Percentiles rank a stretch among this genome's conserved stretches.
Conservation (phyloP, 805 yeast species). For the Starmerella etchellsii region DNA sequence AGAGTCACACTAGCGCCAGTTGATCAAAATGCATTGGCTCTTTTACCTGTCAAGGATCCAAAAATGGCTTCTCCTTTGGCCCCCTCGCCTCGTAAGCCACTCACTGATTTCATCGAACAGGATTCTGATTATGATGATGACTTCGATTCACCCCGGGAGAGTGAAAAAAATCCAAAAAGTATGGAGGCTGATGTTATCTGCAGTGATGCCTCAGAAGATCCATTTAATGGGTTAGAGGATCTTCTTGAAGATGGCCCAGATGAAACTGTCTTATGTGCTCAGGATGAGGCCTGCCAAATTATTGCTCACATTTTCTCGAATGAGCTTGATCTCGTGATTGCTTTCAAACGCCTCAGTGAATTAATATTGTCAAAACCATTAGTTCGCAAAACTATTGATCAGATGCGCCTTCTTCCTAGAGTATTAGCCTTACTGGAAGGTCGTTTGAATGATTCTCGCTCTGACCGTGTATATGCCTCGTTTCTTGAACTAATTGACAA, state of each 20-base stretch:
- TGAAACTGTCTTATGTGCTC: slow-evolving; percentile 16
- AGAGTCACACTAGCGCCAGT: background rate
- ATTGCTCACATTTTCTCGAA: slow-evolving; percentile 1
- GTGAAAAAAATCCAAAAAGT: too few relatives aligned
- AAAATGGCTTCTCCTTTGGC: too few relatives aligned
- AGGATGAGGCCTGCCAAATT: slow-evolving; percentile 18
- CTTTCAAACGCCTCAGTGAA: slow-evolving; percentile 17
- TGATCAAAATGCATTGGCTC: background rate
- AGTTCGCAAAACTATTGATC: slow-evolving; percentile 11
- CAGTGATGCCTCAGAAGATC: too few relatives aligned
- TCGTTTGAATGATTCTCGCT: background rate
- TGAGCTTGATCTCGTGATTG: slow-evolving; percentile 8
- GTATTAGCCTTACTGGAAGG: slow-evolving; percentile 3
- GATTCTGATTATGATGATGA: too few relatives aligned
- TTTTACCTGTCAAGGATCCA: too few relatives aligned
- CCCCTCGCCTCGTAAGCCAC: slow-evolving; percentile 29
- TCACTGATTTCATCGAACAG: slow-evolving; percentile 33
- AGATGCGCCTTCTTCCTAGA: slow-evolving; percentile 11
- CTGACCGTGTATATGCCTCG: background rate
- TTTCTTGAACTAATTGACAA: slow-evolving; percentile 15
- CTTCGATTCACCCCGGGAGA: too few relatives aligned
- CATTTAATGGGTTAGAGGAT: slow-evolving; percentile 34
- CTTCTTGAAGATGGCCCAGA: slow-evolving; percentile 26
- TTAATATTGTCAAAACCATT: slow-evolving; percentile 17
- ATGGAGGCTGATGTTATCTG: too few relatives aligned